Conservation (phyloP, 2,329 filamentous ascomycete genomes). For the Fusarium falciforme region DNA sequence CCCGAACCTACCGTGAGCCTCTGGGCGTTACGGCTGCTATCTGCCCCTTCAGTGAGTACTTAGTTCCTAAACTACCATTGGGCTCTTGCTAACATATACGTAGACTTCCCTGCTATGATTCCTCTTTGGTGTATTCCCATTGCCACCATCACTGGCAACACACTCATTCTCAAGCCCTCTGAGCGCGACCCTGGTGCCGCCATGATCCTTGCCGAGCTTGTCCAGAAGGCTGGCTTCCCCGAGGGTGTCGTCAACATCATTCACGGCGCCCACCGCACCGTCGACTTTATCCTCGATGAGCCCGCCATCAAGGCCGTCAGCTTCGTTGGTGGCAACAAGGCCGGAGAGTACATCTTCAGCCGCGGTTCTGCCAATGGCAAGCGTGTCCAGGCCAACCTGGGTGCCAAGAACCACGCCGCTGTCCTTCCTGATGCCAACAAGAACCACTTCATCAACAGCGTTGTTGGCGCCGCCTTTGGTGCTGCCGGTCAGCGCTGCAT, state of each 20-base stretch:
- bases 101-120: constrained; percentile 93
- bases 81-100: constrained; percentile 10
- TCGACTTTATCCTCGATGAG: constrained; percentile 88
- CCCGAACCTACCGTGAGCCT: constrained; percentile 82
- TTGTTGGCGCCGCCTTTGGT: constrained; percentile 85
- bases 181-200: constrained; percentile 86
- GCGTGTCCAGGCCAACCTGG: constrained; percentile 88
- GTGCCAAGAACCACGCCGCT: constrained; percentile 89
- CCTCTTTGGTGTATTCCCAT: constrained; percentile 92
- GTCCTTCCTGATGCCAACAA: constrained; percentile 90
- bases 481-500: constrained; percentile 89
- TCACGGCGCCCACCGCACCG: constrained; percentile 82
- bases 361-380: constrained; percentile 87
- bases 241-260: constrained; percentile 85
- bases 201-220: constrained; percentile 87
- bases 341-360: constrained; percentile 86
- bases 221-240: constrained; percentile 83
- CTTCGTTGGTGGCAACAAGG: constrained; percentile 90
- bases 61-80: background rate
- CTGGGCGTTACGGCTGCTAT: constrained; percentile 85
- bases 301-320: constrained; percentile 87
- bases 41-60: constrained; percentile 81
- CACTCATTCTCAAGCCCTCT: constrained; percentile 85
- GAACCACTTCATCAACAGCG: constrained; percentile 88
- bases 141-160: constrained; percentile 86